Evolutionary conservation across 176 grass and related monocot genomes (phyloP), one percentile per base, ranked within the genome.

Genomic region (Themeda triandra): DNA sequence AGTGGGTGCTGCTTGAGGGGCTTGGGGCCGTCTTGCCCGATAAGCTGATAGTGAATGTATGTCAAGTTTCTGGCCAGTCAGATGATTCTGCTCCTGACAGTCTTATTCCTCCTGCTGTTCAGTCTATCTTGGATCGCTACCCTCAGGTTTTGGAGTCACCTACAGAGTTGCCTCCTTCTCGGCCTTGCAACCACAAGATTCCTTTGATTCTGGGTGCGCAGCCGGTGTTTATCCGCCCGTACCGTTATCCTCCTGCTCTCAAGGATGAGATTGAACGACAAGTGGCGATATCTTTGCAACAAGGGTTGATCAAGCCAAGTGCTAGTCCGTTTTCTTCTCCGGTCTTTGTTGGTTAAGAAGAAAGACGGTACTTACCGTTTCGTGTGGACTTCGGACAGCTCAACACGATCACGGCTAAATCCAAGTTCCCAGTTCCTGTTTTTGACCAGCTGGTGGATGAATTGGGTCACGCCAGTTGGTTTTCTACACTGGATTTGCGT

Each of bases 41-140:
- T 6, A 0, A 4, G 6, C 0, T 5, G 4, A 2, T 5, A 0
- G 36, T 0, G 4, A 37, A 6, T 2, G 0, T 37, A 6, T 37
- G 5, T 6, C 6, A 4, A 2, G 6, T 0, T 2, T 37, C 5
- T 37, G 36, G 3, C 32, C 4, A 4, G 32, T 33, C 32, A 0
- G 5, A 2, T 0, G 6, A 6, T 37, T 4, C 2, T 37, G 36
- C 3, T 37, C 6, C 36, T 6, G 5, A 0, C 6, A 37, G 5
- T n/a, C n/a, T 37, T 2, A 4, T 6, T 6, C 37, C 8, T 40
- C 37, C 8, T 9, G 8, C 7, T 9, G 1, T 18, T 1, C 46
- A 17, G 3, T 0, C 3, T 1, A 1, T 4, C 0, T 3, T 18
- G 0, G 5, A 6, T 1, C 1, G 15, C 0, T 51, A 18, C 6